These are phyloP conservation scores for Emericellopsis terricola DNA, from an alignment of 495 filamentous ascomycete genomes.

Conservation along the genomic window DNA sequence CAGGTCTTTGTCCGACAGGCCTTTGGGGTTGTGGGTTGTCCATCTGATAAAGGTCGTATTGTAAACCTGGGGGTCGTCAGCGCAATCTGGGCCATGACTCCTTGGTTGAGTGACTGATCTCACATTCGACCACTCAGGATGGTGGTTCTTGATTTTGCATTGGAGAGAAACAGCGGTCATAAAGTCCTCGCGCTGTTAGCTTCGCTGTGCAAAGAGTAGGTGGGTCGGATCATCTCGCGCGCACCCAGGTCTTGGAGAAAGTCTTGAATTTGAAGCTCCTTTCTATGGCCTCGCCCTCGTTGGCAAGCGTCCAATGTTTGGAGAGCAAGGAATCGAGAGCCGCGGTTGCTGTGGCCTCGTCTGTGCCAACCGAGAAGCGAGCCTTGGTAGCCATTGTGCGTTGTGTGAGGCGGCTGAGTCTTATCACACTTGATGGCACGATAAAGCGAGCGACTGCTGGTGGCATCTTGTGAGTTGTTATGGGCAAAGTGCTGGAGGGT, in stretches of 20 bases:
- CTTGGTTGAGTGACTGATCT: slow-evolving; percentile 1
- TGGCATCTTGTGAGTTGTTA: too few species aligned
- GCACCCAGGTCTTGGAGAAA: slow-evolving; percentile 44
- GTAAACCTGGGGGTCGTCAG: slow-evolving; percentile 26
- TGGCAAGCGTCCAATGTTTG: slow-evolving; percentile 27
- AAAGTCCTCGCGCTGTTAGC: slow-evolving; percentile 26
- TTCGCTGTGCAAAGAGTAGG: background rate
- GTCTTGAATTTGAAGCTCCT: slow-evolving; percentile 42
- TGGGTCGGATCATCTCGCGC: slow-evolving; percentile 6
- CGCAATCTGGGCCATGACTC: background rate
- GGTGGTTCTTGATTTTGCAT: slow-evolving; percentile 38
- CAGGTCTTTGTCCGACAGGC: slow-evolving; percentile 52
- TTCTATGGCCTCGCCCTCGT: slow-evolving; percentile 34
- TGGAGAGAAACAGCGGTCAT: slow-evolving; percentile 38
- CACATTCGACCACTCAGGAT: slow-evolving; percentile 50
- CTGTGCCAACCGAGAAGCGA: slow-evolving; percentile 14
- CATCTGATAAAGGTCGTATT: slow-evolving; percentile 45
- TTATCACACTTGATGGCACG: too few species aligned
- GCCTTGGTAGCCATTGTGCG: slow-evolving; percentile 4
- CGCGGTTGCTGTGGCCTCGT: slow-evolving; percentile 8
- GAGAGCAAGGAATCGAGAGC: slow-evolving; percentile 11
- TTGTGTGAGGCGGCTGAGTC: too few species aligned
- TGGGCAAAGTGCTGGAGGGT: too few species aligned
- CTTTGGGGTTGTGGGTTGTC: slow-evolving; percentile 57
- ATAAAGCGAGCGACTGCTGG: too few species aligned